Conservation (phyloP, 805 yeast genomes). For the Nakazawaea wyomingensis region DNA sequence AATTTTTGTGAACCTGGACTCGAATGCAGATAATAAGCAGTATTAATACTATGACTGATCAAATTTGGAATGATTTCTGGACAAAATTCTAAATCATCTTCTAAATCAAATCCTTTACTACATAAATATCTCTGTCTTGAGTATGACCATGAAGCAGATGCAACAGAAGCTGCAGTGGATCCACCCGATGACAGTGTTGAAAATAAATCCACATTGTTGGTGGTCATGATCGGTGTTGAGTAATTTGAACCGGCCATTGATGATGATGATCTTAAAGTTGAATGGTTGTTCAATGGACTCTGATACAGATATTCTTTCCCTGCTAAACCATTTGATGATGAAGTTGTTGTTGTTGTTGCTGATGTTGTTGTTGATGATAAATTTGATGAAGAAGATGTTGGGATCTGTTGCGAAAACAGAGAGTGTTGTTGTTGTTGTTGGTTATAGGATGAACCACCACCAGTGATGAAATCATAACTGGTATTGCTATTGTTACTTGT, state of each 20-base stretch:
- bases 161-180: neutral
- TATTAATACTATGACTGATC: too few species aligned
- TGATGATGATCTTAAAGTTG: conserved; percentile 4
- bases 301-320: conserved; percentile 1
- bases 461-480: conserved; percentile 1
- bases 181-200: neutral
- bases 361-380: neutral
- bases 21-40: conserved; percentile 8
- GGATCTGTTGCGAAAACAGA: neutral
- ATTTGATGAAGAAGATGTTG: neutral
- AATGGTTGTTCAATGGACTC: conserved; percentile 6
- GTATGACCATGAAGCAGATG: neutral
- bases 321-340: neutral
- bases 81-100: conserved; percentile 61
- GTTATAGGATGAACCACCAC: neutral
- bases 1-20: conserved; percentile 30
- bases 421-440: neutral
- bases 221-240: conserved; percentile 3
- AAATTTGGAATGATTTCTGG: conserved; percentile 40
- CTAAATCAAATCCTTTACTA: conserved; percentile 56
- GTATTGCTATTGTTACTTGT: neutral
- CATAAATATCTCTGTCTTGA: conserved; percentile 39
- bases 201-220: neutral
- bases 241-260: conserved; percentile 1
- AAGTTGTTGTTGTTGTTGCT: neutral